Conservation (phyloP, 345 rosid genomes). For the Syzygium oleosum region DNA sequence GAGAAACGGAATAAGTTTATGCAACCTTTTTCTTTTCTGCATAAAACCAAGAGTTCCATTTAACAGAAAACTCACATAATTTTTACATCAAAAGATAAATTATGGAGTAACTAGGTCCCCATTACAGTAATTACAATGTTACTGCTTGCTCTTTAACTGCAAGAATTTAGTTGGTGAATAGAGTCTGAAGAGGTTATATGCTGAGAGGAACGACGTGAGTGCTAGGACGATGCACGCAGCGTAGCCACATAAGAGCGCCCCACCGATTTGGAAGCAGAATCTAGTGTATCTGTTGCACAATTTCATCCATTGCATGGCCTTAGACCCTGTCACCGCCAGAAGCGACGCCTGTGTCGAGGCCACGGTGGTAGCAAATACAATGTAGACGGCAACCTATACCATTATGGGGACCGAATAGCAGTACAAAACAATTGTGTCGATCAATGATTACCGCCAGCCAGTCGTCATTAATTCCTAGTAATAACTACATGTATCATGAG, state of each 20-base stretch:
- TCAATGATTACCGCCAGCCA: neutral
- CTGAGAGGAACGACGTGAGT: slow-evolving; percentile 36
- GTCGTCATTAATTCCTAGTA: neutral
- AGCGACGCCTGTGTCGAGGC: slow-evolving; percentile 36
- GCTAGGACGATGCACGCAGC: slow-evolving; percentile 22
- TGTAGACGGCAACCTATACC: slow-evolving; percentile 37
- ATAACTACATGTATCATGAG: neutral
- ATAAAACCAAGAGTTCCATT: neutral
- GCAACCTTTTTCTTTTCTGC: neutral
- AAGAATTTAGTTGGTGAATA: slow-evolving; percentile 47
- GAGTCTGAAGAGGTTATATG: slow-evolving; percentile 58
- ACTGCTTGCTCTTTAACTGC: slow-evolving; percentile 16
- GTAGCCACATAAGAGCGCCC: slow-evolving; percentile 30
- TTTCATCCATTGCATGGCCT: slow-evolving; percentile 59
- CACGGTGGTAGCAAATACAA: slow-evolving; percentile 28
- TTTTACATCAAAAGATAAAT: neutral
- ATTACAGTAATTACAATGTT: neutral
- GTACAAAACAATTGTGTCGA: neutral
- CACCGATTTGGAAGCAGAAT: slow-evolving; percentile 62
- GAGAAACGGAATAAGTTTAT: neutral
- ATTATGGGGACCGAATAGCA: neutral
- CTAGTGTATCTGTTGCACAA: slow-evolving; percentile 56
- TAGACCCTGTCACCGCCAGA: slow-evolving; percentile 34
- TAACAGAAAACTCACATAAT: neutral
- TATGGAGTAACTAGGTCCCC: neutral